Base-by-base conservation (phyloP, 2,329 filamentous ascomycete species). In the Clathrospora elynae region DNA sequence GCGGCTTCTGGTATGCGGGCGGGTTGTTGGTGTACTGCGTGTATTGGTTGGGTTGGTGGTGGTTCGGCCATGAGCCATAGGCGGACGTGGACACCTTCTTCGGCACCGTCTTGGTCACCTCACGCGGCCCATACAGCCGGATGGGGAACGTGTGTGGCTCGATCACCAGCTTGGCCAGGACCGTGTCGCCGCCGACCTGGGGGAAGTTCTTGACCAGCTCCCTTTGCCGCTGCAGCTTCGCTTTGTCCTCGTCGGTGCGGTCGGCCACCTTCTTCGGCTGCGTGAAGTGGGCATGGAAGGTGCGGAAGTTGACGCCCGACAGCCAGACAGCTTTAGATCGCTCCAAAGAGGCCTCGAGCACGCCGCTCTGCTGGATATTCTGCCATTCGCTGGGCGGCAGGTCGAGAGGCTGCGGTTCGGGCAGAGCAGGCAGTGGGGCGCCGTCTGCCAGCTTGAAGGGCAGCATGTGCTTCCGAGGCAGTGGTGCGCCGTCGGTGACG, bases 111-210 rank as follows among this genome's bases (percentile, higher is more conserved):
- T 62, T 49, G 19, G 46, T 47, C 12, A 53, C 48, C 46, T 69
- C 66, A 2, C 57, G 51, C 3, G 66, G 63, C 6, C 59, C 66
- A 46, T 65, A 69, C 19, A 69, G 59, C 19, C 57, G 53, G 42
- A 87, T 87, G 54, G 90, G 86, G 56, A 93, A 82, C 29, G 87
- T 81, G 63, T 93, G 87, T 30, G 89, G 89, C 67, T 91, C 88
- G 46, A 91, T 83, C 14, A 83, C 86, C 49, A 95, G 83, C 24
- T 49, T 46, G 5, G 41, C 42, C 9, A 42, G 32, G 8, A 49
- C 53, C 11, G 40, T 32, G 23, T 68, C 61, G 11, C 33, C 37
- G 26, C 64, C 66, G 12, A 70, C 51, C 36, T 62, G 63, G n/a
- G 65, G 66, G 40, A 71, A 70, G 57, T 68, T 67, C 49, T 59